phyloP scores from a whole-genome alignment of 2,329 filamentous ascomycete species.

The Lizonia empirigonia region DNA sequence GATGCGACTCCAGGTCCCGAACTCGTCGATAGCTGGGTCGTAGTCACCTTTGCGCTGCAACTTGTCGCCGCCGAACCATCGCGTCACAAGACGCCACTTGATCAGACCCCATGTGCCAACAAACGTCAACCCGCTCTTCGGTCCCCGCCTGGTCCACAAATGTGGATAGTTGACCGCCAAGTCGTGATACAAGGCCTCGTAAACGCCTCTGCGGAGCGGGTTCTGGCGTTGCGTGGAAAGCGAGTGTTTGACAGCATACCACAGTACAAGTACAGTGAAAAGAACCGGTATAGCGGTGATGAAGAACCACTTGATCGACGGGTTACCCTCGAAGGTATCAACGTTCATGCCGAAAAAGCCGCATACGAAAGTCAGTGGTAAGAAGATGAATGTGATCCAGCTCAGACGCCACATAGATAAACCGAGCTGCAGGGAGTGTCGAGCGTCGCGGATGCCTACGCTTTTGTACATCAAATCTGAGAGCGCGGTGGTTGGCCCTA shows the following conservation, averaged over 20 bases:
- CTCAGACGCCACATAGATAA: slow-evolving; percentile 62
- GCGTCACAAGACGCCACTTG: slow-evolving; percentile 56
- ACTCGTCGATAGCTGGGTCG: slow-evolving; percentile 45
- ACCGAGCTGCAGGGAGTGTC: slow-evolving; percentile 56
- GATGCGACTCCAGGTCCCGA: slow-evolving; percentile 47
- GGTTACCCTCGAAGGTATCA: slow-evolving; percentile 34
- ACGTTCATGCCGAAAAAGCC: slow-evolving; percentile 21
- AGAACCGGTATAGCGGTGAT: slow-evolving; percentile 55
- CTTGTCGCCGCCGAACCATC: slow-evolving; percentile 54
- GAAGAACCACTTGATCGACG: slow-evolving; percentile 58
- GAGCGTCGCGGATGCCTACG: slow-evolving; percentile 59
- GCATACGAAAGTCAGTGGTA: slow-evolving; percentile 58
- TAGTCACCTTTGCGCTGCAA: slow-evolving; percentile 46
- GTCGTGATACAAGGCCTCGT: slow-evolving; percentile 57
- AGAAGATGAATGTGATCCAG: slow-evolving; percentile 76
- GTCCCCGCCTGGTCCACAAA: slow-evolving; percentile 57
- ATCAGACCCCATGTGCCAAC: slow-evolving; percentile 44
- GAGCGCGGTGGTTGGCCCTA: slow-evolving; percentile 57
- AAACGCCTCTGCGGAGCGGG: slow-evolving; percentile 56
- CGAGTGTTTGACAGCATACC: slow-evolving; percentile 56
- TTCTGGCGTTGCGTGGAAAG: slow-evolving; percentile 52
- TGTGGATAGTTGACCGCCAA: slow-evolving; percentile 53
- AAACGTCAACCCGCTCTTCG: slow-evolving; percentile 50
- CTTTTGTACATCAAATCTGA: slow-evolving; percentile 60
- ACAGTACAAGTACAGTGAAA: slow-evolving; percentile 52